Base-by-base conservation (phyloP, 352 stramenopile species). In the Paralagenidium karlingii region DNA sequence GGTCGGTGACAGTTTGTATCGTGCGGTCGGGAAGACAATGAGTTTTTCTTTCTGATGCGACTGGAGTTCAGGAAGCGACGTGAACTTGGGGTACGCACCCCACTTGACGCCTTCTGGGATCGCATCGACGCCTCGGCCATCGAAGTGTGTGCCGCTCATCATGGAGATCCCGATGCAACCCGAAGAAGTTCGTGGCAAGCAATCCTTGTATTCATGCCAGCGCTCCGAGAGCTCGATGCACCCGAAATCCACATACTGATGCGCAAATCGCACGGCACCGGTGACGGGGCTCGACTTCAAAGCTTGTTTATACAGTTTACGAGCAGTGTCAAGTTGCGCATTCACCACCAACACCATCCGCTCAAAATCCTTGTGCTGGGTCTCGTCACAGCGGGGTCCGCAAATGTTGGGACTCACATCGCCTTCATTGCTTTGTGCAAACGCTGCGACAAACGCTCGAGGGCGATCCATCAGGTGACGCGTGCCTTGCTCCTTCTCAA, bases 401-500 rank as follows among this genome's bases (percentile, higher is more conserved):
- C 70, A 80, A 40, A 94, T 93, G 50, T 96, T 97, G 0, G 88
- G 88, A 29, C 81, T 94, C 43, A 96, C 88, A 47, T 96, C 88
- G 29, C 85, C 88, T 51, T 96, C 77, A 38, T 97, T 97, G 40
- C 83, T 95, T 43, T 93, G 88, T 7, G 84, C 85, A 52, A 97
- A 97, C 1, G 87, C 85, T 0, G 87, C 83, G 6, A 96, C 82
- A 39, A 96, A 96, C n/a, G 58, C 68, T 10, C 81, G 64, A 19
- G 75, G 76, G 10, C 78, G 68, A 36, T 90, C 69, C 48, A 93
- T 60, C 34, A 90, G 52, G 43, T 91, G 68, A 32, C 68, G 63
- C 5, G 68, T 84, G 24, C 89, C 90, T 15, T 68, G 57, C 36
- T 91, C 63, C 24, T 73, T 64, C 53, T 96, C 86, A 51, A 96